A percentile compares a stretch with the other conserved stretches of the same genome.
Conservation (phyloP, 257 asterid genomes). For the Cinchona pubescens region DNA sequence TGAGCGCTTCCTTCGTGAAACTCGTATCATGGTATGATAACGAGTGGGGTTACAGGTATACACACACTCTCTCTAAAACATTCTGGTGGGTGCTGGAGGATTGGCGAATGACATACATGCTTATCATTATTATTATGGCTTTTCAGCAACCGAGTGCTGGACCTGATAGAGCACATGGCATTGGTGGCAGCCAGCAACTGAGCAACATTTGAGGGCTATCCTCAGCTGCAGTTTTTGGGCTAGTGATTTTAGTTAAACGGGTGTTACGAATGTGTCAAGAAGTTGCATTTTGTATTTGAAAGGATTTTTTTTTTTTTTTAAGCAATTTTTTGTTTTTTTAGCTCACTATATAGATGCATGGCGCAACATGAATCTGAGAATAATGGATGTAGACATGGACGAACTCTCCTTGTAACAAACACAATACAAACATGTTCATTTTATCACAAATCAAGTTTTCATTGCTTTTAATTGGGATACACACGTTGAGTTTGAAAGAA, state of each 20-base stretch:
- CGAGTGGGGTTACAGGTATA: constrained; percentile 99
- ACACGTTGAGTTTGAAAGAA: no score
- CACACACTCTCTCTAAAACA: constrained; percentile 24
- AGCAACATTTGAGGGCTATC: constrained; percentile 17
- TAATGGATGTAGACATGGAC: neutral
- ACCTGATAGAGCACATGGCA: constrained; percentile 92
- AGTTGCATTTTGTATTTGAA: neutral
- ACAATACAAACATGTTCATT: neutral
- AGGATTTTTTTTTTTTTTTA: neutral
- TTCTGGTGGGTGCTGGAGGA: neutral
- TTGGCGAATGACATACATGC: neutral
- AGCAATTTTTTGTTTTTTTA: no score
- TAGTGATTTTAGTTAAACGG: constrained; percentile 12
- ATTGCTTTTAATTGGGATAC: neutral
- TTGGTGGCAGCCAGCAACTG: constrained; percentile 68
- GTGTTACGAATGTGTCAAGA: constrained; percentile 12
- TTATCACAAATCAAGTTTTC: neutral
- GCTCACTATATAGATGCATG: no score
- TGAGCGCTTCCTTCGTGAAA: constrained; percentile 80
- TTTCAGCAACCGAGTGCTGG: constrained; percentile 87
- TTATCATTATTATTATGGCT: no score
- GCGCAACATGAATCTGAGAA: neutral
- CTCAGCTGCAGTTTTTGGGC: constrained; percentile 17
- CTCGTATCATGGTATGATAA: constrained; percentile 96
- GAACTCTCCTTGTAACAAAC: neutral